phyloP scores from a whole-genome alignment of 768 basidiomycete genomes.

The Trametes elegans region DNA sequence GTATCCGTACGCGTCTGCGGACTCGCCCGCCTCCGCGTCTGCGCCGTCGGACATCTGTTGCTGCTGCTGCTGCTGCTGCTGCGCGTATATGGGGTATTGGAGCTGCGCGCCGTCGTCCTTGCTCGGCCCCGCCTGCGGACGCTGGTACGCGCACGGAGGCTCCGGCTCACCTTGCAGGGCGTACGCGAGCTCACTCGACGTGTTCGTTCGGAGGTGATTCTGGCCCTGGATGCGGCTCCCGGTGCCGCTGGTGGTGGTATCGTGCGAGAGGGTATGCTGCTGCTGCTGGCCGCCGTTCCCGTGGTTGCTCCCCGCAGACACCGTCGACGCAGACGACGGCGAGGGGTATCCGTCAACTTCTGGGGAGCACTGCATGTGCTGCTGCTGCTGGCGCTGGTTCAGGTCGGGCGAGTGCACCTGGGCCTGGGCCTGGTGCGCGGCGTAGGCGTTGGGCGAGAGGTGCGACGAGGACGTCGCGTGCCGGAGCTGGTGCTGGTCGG shows the following conservation, averaged over 20 bases:
- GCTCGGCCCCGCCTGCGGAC: background rate
- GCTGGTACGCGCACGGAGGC: background rate
- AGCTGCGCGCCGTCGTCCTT: background rate
- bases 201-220: conserved; percentile 2
- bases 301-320: conserved; percentile 17
- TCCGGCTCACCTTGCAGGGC: conserved; percentile 18
- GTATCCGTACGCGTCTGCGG: conserved; percentile 3
- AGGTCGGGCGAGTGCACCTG: conserved; percentile 9
- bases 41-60: too few relatives aligned
- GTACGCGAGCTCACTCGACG: conserved; percentile 23
- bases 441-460: conserved; percentile 8
- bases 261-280: conserved; percentile 10
- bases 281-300: background rate
- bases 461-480: conserved; percentile 4
- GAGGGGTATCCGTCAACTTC: conserved; percentile 19
- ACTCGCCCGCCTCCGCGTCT: background rate
- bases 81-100: conserved; percentile 9
- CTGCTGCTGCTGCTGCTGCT: background rate
- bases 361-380: background rate
- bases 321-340: conserved; percentile 18
- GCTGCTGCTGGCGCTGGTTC: background rate
- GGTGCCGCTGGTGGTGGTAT: conserved; percentile 2
- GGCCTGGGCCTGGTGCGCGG: background rate
- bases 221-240: background rate
- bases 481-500: conserved; percentile 7